These are phyloP conservation scores for Aspergillus terreus DNA, from an alignment of 2,329 filamentous ascomycete genomes.

Conservation along the genomic window DNA sequence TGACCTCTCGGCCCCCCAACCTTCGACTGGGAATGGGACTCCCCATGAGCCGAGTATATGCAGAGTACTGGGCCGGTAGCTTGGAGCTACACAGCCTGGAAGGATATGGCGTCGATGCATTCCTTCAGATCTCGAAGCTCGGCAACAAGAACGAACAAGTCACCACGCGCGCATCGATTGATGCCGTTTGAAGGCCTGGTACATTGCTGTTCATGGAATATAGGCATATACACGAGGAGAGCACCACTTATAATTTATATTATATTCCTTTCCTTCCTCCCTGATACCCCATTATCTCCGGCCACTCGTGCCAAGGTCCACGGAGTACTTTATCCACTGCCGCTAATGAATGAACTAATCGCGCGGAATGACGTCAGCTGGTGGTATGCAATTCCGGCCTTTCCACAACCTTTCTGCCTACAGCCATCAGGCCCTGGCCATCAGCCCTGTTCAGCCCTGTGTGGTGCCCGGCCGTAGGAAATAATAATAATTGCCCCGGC, in stretches of 20 bases:
- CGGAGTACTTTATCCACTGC: too few relatives aligned
- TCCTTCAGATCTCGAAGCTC: conserved; percentile 91
- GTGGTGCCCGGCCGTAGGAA: neutral
- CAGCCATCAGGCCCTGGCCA: too few relatives aligned
- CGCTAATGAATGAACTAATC: neutral
- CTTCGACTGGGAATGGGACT: conserved; percentile 87
- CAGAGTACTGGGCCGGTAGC: conserved; percentile 95
- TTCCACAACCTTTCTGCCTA: neutral
- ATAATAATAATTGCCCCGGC: neutral
- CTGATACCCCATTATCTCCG: neutral
- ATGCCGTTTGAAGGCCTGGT: conserved; percentile 56
- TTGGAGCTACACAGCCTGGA: conserved; percentile 88
- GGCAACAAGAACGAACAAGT: conserved; percentile 98
- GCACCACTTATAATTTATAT: too few relatives aligned
- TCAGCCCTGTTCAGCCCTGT: neutral
- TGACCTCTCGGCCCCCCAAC: conserved; percentile 81
- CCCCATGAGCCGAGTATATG: conserved; percentile 89
- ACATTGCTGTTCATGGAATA: too few relatives aligned
- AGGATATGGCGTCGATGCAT: conserved; percentile 93
- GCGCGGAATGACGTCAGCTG: conserved; percentile 18
- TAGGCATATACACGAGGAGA: too few relatives aligned
- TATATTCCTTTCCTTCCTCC: too few relatives aligned
- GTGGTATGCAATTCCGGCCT: neutral
- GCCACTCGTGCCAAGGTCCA: neutral
- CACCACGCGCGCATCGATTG: conserved; percentile 71